These are phyloP conservation scores for Centella asiatica DNA, from an alignment of 129 eudicot genomes.

Conservation along the genomic window DNA sequence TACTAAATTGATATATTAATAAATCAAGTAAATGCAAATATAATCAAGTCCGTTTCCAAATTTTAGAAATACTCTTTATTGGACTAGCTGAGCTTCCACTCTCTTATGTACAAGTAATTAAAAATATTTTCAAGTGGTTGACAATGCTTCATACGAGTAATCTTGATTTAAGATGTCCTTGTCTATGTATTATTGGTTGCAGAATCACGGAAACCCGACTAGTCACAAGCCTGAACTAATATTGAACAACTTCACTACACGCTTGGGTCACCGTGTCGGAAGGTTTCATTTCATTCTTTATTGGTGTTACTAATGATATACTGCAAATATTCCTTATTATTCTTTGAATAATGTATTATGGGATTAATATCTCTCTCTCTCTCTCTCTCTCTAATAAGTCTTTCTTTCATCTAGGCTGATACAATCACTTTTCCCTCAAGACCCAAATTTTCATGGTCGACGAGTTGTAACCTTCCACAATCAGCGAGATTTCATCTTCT, in stretches of 20 bases:
- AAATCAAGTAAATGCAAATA: too few species aligned
- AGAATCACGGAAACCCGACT: constrained; percentile 98
- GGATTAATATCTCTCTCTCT: not conserved
- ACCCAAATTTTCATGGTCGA: constrained; percentile 81
- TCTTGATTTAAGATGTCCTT: not conserved
- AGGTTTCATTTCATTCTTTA: constrained; percentile 30
- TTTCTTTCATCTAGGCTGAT: constrained; percentile 43
- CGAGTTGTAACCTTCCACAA: constrained; percentile 94
- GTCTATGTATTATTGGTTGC: constrained; percentile 15
- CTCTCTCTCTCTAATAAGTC: not conserved
- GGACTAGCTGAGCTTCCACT: too few species aligned
- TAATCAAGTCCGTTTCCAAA: too few species aligned
- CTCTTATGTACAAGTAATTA: too few species aligned
- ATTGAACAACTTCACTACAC: constrained; percentile 80
- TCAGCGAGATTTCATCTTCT: constrained; percentile 90
- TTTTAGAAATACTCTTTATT: too few species aligned
- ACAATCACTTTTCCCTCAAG: constrained; percentile 93
- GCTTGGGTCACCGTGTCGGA: constrained; percentile 90
- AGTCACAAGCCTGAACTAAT: constrained; percentile 88
- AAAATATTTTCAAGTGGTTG: not conserved
- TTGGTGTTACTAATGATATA: not conserved
- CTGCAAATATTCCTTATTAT: not conserved
- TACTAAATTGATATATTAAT: too few species aligned
- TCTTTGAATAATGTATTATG: too few species aligned
- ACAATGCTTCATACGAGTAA: not conserved